Percentiles rank a stretch among this genome's conserved stretches.
phyloP scores from a whole-genome alignment of 805 yeast species.

The Ogataea parapolymorpha region DNA sequence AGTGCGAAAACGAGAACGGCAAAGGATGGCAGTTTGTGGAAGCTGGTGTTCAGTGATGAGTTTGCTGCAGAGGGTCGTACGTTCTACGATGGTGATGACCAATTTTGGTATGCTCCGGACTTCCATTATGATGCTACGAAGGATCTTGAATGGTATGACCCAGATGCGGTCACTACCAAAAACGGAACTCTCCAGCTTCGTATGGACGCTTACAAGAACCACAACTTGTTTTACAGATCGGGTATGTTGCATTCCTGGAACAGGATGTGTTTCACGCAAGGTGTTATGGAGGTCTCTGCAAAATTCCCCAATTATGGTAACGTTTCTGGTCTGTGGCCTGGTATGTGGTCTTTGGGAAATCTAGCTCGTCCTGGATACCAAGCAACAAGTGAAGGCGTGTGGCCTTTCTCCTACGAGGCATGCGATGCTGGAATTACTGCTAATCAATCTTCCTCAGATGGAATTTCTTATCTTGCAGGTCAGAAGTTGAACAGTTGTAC shows the following conservation, averaged over 20 bases:
- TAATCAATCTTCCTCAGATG: slow-evolving; percentile 87
- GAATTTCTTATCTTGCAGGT: slow-evolving; percentile 82
- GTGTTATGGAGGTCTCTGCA: slow-evolving; percentile 71
- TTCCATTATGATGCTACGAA: slow-evolving; percentile 81
- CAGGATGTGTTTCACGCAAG: slow-evolving; percentile 84
- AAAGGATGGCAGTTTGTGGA: slow-evolving; percentile 64
- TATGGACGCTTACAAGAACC: slow-evolving; percentile 81
- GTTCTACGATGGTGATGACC: slow-evolving; percentile 88
- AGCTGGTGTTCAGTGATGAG: slow-evolving; percentile 84
- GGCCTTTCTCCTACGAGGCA: slow-evolving; percentile 87
- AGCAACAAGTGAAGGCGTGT: slow-evolving; percentile 86
- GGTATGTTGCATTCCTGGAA: slow-evolving; percentile 96
- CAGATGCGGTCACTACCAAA: slow-evolving; percentile 78
- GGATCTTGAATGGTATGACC: slow-evolving; percentile 94
- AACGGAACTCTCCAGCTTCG: slow-evolving; percentile 68
- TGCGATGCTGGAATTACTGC: slow-evolving; percentile 96
- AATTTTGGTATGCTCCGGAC: slow-evolving; percentile 84
- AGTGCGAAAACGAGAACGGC: slow-evolving; percentile 44
- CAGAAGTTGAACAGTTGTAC: slow-evolving; percentile 76
- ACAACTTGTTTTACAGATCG: slow-evolving; percentile 75
- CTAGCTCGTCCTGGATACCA: slow-evolving; percentile 87
- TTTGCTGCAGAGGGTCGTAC: slow-evolving; percentile 88
- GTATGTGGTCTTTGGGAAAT: slow-evolving; percentile 93
- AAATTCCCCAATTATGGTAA: slow-evolving; percentile 76
- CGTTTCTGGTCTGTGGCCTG: slow-evolving; percentile 91